These are phyloP conservation scores for Ascoidea tarda DNA, from an alignment of 805 yeast genomes.

Conservation along the genomic window DNA sequence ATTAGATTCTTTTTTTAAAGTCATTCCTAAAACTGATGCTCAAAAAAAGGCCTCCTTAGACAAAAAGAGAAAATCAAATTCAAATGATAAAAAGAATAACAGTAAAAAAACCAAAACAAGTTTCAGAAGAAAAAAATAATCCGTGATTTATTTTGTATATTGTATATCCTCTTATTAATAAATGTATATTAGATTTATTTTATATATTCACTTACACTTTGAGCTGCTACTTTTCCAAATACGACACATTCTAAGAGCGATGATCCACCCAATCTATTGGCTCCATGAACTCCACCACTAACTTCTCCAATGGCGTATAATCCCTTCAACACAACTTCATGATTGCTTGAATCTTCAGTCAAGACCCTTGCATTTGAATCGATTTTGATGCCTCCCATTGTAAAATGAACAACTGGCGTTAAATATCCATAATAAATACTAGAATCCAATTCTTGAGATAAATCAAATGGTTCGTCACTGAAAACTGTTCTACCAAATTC, in stretches of 20 bases:
- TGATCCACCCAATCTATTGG: conserved; percentile 45
- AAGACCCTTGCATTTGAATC: conserved; percentile 31
- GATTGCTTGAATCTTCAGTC: conserved; percentile 7
- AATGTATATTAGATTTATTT: too few relatives aligned
- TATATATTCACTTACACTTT: conserved; percentile 10
- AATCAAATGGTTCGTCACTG: conserved; percentile 13
- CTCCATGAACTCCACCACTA: conserved; percentile 58
- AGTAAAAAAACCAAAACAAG: conserved; percentile 6
- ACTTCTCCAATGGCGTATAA: conserved; percentile 55
- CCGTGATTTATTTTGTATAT: not conserved
- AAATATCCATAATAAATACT: conserved; percentile 32
- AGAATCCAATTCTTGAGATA: conserved; percentile 11
- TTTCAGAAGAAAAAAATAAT: conserved; percentile 3
- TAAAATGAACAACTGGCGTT: conserved; percentile 52
- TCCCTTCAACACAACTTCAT: conserved; percentile 23
- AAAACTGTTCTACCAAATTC: conserved; percentile 21
- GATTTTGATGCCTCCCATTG: conserved; percentile 55
- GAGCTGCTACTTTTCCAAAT: conserved; percentile 39
- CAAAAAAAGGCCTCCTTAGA: conserved; percentile 19
- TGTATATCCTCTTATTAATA: too few relatives aligned
- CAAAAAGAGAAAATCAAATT: conserved; percentile 21
- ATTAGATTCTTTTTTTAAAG: conserved; percentile 82
- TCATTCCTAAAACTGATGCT: conserved; percentile 35
- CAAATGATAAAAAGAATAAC: conserved; percentile 19
- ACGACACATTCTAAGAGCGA: conserved; percentile 47